Evolutionary conservation across 2,329 filamentous ascomycete species (phyloP), one percentile per base, ranked within the genome.

Genomic region (Cordyceps javanica): DNA sequence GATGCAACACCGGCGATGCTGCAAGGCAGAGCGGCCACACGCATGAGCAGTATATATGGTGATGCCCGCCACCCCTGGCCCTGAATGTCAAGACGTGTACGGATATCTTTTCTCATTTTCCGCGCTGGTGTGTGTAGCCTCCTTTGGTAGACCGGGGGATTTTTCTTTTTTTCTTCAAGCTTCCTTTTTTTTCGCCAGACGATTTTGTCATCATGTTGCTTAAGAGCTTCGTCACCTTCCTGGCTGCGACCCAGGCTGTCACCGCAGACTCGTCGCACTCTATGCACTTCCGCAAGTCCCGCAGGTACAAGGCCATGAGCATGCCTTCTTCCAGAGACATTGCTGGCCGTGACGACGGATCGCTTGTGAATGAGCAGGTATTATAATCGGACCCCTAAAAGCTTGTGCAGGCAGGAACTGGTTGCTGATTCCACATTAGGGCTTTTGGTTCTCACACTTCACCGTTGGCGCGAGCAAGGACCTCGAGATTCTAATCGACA

Each of bases 361-460:
- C 48, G 23, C 55, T 62, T 5, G 48, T 53, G 16, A 55, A 53
- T 36, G 60, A 62, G 32, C 61, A 62, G 50, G 60, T 58, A 58
- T 28, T 10, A n/a, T 9, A n/a, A 21, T 19, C 30, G 11, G 5
- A 46, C 28, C 26, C 21, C 30, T 32, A 10, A 14, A 13, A 11
- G 3, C 3, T 2, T 10, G 2, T 44, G 44, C 7, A 1, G 16
- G 2, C 16, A 30, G n/a, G 36, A 10, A 8, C 25, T 14, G 16
- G n/a, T 23, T 19, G 9, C 49, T 58, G 25, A 49, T 8, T 11
- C 32, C 13, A 23, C 9, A 19, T 11, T 3, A 63, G 63, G 62
- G 61, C 30, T 63, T 62, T 50, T 64, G 61, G 63, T 64, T 62
- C 45, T 59, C 61, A 19, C 57, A 63, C 44, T 63, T 62, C 38